A percentile compares a stretch with the other conserved stretches of the same genome.
Conservation (phyloP, 495 filamentous ascomycete species). For the Cercophora samala region DNA sequence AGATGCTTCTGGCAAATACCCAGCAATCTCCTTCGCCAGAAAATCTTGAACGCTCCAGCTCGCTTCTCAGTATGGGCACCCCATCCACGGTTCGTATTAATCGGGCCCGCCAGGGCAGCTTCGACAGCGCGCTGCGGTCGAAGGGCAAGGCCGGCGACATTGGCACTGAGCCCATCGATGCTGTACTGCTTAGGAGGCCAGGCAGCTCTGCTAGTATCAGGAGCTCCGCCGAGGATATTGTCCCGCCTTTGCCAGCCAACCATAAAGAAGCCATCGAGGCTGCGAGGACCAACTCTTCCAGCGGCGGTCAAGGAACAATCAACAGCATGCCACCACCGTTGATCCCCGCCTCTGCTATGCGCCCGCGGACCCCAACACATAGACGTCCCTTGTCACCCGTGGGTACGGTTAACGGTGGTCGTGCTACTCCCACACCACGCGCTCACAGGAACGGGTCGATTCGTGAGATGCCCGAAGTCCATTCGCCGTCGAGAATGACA, state of each 20-base stretch:
- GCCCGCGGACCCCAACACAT: constrained; percentile 69
- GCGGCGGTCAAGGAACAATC: constrained; percentile 44
- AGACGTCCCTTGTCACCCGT: constrained; percentile 39
- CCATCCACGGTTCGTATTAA: constrained; percentile 36
- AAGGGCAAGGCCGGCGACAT: constrained; percentile 34
- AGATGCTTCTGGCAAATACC: constrained; percentile 50
- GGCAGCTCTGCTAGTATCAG: constrained; percentile 65
- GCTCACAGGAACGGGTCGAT: constrained; percentile 32
- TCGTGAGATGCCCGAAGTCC: constrained; percentile 38
- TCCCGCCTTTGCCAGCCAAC: constrained; percentile 75
- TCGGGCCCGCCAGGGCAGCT: constrained; percentile 38
- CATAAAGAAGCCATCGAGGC: constrained; percentile 82
- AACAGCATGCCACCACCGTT: constrained; percentile 81
- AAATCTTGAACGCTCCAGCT: constrained; percentile 23
- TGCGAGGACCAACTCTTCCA: constrained; percentile 53
- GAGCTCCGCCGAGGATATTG: constrained; percentile 26
- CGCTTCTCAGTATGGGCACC: constrained; percentile 29
- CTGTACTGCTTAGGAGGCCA: constrained; percentile 48
- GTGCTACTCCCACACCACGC: constrained; percentile 43
- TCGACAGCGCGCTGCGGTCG: constrained; percentile 37
- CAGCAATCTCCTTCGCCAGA: constrained; percentile 30
- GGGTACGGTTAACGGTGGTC: constrained; percentile 28
- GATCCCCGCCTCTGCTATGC: constrained; percentile 72
- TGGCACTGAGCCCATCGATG: constrained; percentile 23
- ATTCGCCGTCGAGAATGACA: constrained; percentile 39